phyloP scores from a whole-genome alignment of 768 basidiomycete genomes.

The Bullera alba region DNA sequence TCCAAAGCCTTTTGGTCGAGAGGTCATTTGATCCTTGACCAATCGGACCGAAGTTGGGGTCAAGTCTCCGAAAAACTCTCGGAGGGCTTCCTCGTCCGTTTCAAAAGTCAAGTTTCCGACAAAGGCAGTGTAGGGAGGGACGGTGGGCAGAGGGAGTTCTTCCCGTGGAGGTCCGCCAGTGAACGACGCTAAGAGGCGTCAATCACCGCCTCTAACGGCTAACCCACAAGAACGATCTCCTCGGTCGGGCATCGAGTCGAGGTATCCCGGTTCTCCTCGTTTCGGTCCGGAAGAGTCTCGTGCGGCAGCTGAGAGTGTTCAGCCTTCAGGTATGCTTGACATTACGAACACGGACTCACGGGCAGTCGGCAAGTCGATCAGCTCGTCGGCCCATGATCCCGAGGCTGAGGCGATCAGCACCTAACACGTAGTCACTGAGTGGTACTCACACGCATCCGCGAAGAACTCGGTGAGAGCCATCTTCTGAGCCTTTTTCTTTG shows the following conservation, averaged over 20 bases:
- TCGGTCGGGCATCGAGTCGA: constrained; percentile 44
- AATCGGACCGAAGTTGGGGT: constrained; percentile 83
- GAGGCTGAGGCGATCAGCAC: constrained; percentile 52
- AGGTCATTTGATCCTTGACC: constrained; percentile 77
- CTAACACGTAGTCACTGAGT: too few species aligned
- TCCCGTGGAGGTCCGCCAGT: constrained; percentile 57
- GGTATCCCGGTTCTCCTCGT: constrained; percentile 44
- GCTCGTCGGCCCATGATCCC: constrained; percentile 98
- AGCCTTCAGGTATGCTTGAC: constrained; percentile 6
- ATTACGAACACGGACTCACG: constrained; percentile 56
- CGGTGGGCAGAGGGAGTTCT: constrained; percentile 90
- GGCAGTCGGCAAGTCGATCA: constrained; percentile 85
- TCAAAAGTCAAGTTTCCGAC: constrained; percentile 94
- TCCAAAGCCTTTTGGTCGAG: constrained; percentile 96
- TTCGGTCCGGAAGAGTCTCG: constrained; percentile 36
- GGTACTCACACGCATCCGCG: constrained; percentile 66
- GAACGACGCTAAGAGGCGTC: constrained; percentile 12
- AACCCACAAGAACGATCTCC: constrained; percentile 14
- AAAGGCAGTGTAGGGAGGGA: constrained; percentile 93
- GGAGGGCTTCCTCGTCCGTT: constrained; percentile 73
- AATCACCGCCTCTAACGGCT: constrained; percentile 17
- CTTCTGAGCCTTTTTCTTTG: constrained; percentile 78
- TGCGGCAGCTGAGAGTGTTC: constrained; percentile 24
- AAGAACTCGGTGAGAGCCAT: constrained; percentile 89
- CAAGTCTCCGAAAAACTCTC: constrained; percentile 59